These are phyloP conservation scores for Colletotrichum sp. DNA, from an alignment of 2,329 filamentous ascomycete genomes.

Conservation along the genomic window DNA sequence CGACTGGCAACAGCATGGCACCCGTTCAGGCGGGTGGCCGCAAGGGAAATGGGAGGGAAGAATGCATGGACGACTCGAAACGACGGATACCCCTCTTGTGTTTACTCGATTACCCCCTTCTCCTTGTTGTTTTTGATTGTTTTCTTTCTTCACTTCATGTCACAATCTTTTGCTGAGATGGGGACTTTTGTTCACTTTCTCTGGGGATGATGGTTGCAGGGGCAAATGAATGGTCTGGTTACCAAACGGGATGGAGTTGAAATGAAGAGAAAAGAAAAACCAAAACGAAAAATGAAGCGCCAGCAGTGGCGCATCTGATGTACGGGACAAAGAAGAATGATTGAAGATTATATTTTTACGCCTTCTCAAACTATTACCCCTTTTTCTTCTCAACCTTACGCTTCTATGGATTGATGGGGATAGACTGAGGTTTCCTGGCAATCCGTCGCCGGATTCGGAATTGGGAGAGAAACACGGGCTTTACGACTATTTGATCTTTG, in stretches of 20 bases:
- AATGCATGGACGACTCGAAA: conserved; percentile 50
- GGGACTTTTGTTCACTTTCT: conserved; percentile 21
- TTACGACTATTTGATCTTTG: not conserved
- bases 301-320: conserved; percentile 3
- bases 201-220: not conserved
- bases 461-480: conserved; percentile 19
- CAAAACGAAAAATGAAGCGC: conserved; percentile 20
- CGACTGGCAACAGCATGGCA: conserved; percentile 44
- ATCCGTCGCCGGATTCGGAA: conserved; percentile 50
- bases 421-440: conserved; percentile 41
- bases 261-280: conserved; percentile 22
- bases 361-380: not conserved
- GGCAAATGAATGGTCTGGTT: conserved; percentile 18
- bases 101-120: conserved; percentile 24
- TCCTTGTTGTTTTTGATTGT: conserved; percentile 15
- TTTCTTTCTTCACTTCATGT: conserved; percentile 18
- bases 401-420: conserved; percentile 31
- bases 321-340: conserved; percentile 29
- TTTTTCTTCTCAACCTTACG: conserved; percentile 12
- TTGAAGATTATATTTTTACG: conserved; percentile 18
- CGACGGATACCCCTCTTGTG: conserved; percentile 46
- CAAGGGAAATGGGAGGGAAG: conserved; percentile 36
- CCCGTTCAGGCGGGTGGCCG: conserved; percentile 31
- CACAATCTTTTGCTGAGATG: not conserved
- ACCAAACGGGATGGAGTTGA: conserved; percentile 25